Evolutionary conservation across 306 rosid genomes (phyloP).

Genomic region (Styphnolobium japonicum): DNA sequence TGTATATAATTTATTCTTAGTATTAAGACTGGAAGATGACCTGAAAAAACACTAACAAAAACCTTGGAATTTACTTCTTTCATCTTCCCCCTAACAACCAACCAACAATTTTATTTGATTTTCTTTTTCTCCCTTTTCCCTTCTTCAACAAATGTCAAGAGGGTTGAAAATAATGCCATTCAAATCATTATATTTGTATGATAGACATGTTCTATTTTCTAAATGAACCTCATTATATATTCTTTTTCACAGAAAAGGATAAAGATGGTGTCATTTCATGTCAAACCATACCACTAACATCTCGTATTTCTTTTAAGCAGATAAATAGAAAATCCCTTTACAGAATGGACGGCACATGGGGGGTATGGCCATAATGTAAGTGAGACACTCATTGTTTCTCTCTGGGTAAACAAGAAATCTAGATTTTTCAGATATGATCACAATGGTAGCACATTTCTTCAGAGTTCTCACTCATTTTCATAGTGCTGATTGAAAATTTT

Average conservation of each 20-base stretch:
- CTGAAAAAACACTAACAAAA: not conserved
- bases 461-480: slow-evolving; percentile 20
- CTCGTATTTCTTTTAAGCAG: not conserved
- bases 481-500: slow-evolving; percentile 14
- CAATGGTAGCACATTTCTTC: not conserved
- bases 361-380: slow-evolving; percentile 34
- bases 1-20: too few relatives aligned
- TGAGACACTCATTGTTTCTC: not conserved
- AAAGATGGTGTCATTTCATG: slow-evolving; percentile 1
- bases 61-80: not conserved
- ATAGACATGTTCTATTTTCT: not conserved
- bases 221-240: not conserved
- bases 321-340: slow-evolving; percentile 22
- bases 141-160: not conserved
- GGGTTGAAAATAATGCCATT: not conserved
- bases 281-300: slow-evolving; percentile 1
- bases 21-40: not conserved
- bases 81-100: slow-evolving; percentile 27
- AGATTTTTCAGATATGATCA: not conserved
- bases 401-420: not conserved
- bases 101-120: slow-evolving; percentile 23
- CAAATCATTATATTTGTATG: not conserved
- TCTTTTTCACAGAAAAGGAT: not conserved
- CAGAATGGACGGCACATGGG: slow-evolving; percentile 28
- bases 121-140: not conserved